A percentile compares a stretch with the other conserved stretches of the same genome.
These are phyloP conservation scores for Trichophyton schoenleinii DNA, from an alignment of 2,329 filamentous ascomycete species.

Conservation along the genomic window DNA sequence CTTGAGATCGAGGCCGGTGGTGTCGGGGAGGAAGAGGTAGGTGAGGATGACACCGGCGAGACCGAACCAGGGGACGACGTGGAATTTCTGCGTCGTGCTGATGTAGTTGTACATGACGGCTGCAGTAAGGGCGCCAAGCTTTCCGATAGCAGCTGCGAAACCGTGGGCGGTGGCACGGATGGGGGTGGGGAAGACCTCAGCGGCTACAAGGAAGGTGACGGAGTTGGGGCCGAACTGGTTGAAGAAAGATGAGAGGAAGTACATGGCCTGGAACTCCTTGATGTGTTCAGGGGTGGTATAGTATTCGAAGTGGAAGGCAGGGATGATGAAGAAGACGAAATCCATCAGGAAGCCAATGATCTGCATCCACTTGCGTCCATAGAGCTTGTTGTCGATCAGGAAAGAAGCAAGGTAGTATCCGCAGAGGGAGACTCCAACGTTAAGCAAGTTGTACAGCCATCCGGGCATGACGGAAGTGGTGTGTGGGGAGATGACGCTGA, in stretches of 20 bases:
- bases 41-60: constrained; percentile 76
- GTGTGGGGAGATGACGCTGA: constrained; percentile 60
- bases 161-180: constrained; percentile 89
- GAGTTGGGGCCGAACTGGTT: constrained; percentile 97
- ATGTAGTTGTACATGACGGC: constrained; percentile 94
- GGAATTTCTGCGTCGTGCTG: constrained; percentile 68
- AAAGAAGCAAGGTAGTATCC: constrained; percentile 87
- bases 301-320: constrained; percentile 77
- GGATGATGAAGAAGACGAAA: constrained; percentile 87
- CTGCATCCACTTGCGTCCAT: constrained; percentile 93
- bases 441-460: constrained; percentile 89
- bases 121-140: constrained; percentile 74
- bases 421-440: constrained; percentile 69
- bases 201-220: constrained; percentile 90
- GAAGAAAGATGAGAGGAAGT: constrained; percentile 96
- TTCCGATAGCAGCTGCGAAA: constrained; percentile 83
- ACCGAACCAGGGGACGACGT: constrained; percentile 91
- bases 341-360: constrained; percentile 84
- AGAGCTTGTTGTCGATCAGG: constrained; percentile 90
- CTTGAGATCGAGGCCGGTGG: constrained; percentile 89
- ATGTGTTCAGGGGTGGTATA: constrained; percentile 61
- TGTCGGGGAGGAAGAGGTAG: constrained; percentile 81
- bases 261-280: constrained; percentile 92
- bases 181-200: constrained; percentile 90
- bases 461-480: constrained; percentile 64